Percentiles rank a stretch among this genome's conserved stretches.
Conservation (phyloP, 2,329 filamentous ascomycete genomes). For the Hypoxylon sp. region DNA sequence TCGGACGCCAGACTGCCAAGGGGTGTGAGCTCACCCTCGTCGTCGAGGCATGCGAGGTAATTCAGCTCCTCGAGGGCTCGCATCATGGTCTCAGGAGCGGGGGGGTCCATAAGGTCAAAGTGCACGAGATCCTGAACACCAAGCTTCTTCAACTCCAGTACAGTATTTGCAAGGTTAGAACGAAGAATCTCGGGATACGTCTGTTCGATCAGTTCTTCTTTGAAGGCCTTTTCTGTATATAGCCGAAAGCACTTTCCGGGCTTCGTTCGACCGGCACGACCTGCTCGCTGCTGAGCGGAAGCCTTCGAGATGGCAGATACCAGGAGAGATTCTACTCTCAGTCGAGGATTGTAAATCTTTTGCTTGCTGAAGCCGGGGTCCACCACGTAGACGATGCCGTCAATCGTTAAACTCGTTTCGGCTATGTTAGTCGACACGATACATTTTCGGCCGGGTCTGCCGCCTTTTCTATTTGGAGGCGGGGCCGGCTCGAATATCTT, state of each 20-base stretch:
- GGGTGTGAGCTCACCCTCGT: constrained; percentile 91
- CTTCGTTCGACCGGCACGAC: constrained; percentile 98
- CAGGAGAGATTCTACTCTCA: constrained; percentile 95
- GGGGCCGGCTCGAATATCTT: constrained; percentile 94
- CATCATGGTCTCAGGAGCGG: constrained; percentile 98
- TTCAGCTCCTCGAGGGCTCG: constrained; percentile 97
- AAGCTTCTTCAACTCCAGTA: constrained; percentile 96
- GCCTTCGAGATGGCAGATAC: constrained; percentile 98
- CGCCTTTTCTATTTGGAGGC: constrained; percentile 76
- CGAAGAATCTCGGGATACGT: constrained; percentile 96
- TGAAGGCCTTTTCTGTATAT: constrained; percentile 96
- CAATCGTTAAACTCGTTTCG: constrained; percentile 96
- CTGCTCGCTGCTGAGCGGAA: constrained; percentile 95
- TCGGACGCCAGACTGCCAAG: constrained; percentile 91
- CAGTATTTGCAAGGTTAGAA: constrained; percentile 94
- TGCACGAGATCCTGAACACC: constrained; percentile 96
- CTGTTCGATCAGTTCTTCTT: constrained; percentile 97
- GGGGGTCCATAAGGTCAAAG: constrained; percentile 98
- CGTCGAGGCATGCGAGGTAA: constrained; percentile 95
- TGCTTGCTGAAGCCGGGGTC: constrained; percentile 99
- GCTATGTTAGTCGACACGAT: constrained; percentile 98
- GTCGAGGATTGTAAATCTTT: constrained; percentile 98
- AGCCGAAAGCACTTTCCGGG: constrained; percentile 98
- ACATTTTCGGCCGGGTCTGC: constrained; percentile 89
- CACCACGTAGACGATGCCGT: constrained; percentile 99